A percentile compares a stretch with the other conserved stretches of the same genome.
Conservation (phyloP, 306 rosid species). For the Herpetospermum pedunculosum region DNA sequence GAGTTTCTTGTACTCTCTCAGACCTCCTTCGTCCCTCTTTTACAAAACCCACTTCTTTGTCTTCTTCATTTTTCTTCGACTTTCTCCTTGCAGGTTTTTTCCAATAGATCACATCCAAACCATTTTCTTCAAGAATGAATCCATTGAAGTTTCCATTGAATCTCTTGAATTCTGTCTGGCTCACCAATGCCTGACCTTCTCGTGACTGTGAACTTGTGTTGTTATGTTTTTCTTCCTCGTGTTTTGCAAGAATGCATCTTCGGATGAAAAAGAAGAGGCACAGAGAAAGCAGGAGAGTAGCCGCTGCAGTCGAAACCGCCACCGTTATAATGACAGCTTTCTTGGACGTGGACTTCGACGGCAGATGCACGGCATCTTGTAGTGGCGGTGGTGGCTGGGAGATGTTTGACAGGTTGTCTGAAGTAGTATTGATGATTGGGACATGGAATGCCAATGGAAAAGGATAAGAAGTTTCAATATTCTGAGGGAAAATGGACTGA, state of each 20-base stretch:
- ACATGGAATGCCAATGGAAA: not conserved
- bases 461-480: slow-evolving; percentile 50
- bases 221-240: slow-evolving; percentile 5
- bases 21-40: slow-evolving; percentile 9
- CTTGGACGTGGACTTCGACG: slow-evolving; percentile 20
- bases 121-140: slow-evolving; percentile 53
- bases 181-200: slow-evolving; percentile 18
- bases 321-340: slow-evolving; percentile 24
- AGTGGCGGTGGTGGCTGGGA: not conserved
- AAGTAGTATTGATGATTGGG: slow-evolving; percentile 8
- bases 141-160: slow-evolving; percentile 39
- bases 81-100: slow-evolving; percentile 30
- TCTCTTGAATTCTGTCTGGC: slow-evolving; percentile 28
- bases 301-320: slow-evolving; percentile 29
- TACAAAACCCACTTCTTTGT: slow-evolving; percentile 1
- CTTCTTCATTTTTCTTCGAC: slow-evolving; percentile 7
- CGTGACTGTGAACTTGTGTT: slow-evolving; percentile 7
- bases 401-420: not conserved
- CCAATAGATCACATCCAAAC: slow-evolving; percentile 65
- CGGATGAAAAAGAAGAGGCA: slow-evolving; percentile 21
- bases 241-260: slow-evolving; percentile 18
- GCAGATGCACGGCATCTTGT: not conserved
- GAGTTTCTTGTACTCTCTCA: slow-evolving; percentile 28
- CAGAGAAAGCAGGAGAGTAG: slow-evolving; percentile 29
- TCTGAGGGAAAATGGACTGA: slow-evolving; percentile 26